Base-by-base conservation (phyloP, 768 basidiomycete species). In the Suillus cothurnatus region DNA sequence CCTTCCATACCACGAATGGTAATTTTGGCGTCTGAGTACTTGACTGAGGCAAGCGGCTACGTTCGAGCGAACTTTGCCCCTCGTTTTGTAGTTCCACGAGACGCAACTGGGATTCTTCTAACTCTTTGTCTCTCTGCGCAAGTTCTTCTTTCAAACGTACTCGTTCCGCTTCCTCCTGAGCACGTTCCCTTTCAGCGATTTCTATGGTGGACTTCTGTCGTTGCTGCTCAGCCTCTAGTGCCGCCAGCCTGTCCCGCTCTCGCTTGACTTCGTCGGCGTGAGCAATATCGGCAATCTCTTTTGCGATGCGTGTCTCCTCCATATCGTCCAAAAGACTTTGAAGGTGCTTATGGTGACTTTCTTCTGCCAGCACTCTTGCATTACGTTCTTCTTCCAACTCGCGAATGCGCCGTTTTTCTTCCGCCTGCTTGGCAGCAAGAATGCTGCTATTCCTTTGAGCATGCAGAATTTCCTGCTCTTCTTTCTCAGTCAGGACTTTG, bases 361-460 rank as follows among this genome's bases (percentile, higher is more conserved):
- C 71, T 55, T 77, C 76, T 8, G 70, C 71, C 12, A 68, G 70
- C 28, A 69, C 67, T 34, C 74, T 64, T 26, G 68, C 67, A 23
- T 67, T 71, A 36, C 73, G 76, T 47, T 77, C 75, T 62, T 76
- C 76, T 59, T 77, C 76, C 4, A 76, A 70, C 9, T 65, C 67
- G 39, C 68, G 74, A 28, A 69, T 66, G 57, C 69, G 76, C 28
- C 63, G 71, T 6, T 74, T 70, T n/a, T 76, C 74, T 17, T 72
- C 75, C n/a, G 70, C 70, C 15, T 68, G 68, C 8, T 76, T 70
- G 11, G 50, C 63, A 2, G 69, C 58, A 39, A 77, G 61, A 28
- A 76, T 71, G 53, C 77, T 74, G 2, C 63, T 62, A 63, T 77
- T 69, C 45, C 69, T 73, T n/a, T 72, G 74, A 4, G 64, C 62